phyloP scores from a whole-genome alignment of 2,329 filamentous ascomycete genomes.

The Ceratocystis variospora region DNA sequence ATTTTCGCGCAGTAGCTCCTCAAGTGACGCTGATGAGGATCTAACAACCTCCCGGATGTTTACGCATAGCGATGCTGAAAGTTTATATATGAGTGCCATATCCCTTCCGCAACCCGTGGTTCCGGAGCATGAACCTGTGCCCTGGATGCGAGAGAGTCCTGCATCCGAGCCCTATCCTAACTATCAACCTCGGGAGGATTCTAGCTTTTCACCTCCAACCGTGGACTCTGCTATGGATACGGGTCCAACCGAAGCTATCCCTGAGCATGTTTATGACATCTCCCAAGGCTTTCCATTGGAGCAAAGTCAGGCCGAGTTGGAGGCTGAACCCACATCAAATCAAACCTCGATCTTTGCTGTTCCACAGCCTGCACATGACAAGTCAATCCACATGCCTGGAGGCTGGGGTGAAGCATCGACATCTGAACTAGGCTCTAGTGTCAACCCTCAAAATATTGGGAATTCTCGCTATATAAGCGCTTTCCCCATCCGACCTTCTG shows the following conservation, averaged over 20 bases:
- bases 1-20: conserved; percentile 14
- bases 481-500: neutral
- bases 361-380: conserved; percentile 9
- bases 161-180: too few relatives aligned
- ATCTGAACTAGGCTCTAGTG: neutral
- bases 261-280: neutral
- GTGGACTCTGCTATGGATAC: neutral
- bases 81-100: conserved; percentile 72
- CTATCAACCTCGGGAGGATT: neutral
- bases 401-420: conserved; percentile 12
- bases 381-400: conserved; percentile 17
- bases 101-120: conserved; percentile 31
- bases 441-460: neutral
- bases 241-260: neutral
- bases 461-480: neutral
- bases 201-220: neutral
- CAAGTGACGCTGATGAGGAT: conserved; percentile 31
- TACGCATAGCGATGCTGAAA: conserved; percentile 67
- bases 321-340: neutral
- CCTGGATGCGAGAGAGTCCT: neutral
- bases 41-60: conserved; percentile 55
- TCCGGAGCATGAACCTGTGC: neutral
- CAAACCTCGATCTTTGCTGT: neutral
- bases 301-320: neutral
- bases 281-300: neutral